Evolutionary conservation across 352 stramenopile genomes (phyloP).

Genomic region (Phytophthora fragariae): DNA sequence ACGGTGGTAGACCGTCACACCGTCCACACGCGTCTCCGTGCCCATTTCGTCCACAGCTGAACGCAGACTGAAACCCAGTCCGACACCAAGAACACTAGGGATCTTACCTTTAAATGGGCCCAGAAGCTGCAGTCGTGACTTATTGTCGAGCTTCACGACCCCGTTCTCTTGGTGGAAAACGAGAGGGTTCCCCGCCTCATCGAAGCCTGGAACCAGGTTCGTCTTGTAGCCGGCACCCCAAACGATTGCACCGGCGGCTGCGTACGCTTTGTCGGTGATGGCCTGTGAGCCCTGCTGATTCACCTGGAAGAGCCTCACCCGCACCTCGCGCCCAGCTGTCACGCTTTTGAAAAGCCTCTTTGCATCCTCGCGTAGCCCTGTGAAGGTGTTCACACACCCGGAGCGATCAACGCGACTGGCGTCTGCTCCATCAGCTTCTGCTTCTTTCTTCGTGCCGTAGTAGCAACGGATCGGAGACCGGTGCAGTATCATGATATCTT

Average conservation of each 20-base stretch:
- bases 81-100: constrained; percentile 67
- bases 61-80: constrained; percentile 82
- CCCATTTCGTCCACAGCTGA: constrained; percentile 85
- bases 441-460: constrained; percentile 81
- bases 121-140: constrained; percentile 54
- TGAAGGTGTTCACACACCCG: constrained; percentile 89
- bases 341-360: constrained; percentile 82
- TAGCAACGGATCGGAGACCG: constrained; percentile 81
- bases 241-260: constrained; percentile 75
- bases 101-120: constrained; percentile 24
- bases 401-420: constrained; percentile 62
- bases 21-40: constrained; percentile 75
- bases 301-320: constrained; percentile 80
- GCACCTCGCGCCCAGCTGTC: constrained; percentile 58
- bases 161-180: constrained; percentile 61
- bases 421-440: constrained; percentile 71
- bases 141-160: constrained; percentile 72
- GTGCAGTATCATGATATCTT: constrained; percentile 86
- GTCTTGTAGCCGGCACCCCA: constrained; percentile 87
- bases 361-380: constrained; percentile 81
- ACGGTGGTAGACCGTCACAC: constrained; percentile 88
- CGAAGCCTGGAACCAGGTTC: constrained; percentile 61
- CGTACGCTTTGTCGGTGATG: constrained; percentile 69
- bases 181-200: constrained; percentile 52
- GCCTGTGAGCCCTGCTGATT: constrained; percentile 63